These are phyloP conservation scores for Pseudogymnoascus sp. DNA, from an alignment of 2,329 filamentous ascomycete species.

Conservation along the genomic window DNA sequence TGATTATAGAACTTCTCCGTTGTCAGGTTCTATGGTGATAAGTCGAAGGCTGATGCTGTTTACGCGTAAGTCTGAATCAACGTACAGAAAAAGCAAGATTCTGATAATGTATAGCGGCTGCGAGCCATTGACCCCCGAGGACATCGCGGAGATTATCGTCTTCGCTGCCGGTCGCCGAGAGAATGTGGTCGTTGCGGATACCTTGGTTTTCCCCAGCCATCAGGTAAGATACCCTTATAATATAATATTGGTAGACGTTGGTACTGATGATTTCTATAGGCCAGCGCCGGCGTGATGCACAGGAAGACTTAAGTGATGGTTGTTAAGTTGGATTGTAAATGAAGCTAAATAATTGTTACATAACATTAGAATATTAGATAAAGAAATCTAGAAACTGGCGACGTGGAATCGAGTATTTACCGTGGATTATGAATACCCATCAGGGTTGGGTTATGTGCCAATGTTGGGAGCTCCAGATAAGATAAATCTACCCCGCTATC, in stretches of 20 bases:
- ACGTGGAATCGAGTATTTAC: not conserved
- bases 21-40: slow-evolving; percentile 82
- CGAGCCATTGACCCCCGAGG: slow-evolving; percentile 78
- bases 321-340: not conserved
- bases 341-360: not conserved
- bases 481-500: slow-evolving; percentile 9
- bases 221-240: slow-evolving; percentile 52
- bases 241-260: not conserved
- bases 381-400: not conserved
- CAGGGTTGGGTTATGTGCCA: not conserved
- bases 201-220: slow-evolving; percentile 79
- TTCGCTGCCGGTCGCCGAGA: slow-evolving; percentile 77
- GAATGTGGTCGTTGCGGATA: slow-evolving; percentile 86
- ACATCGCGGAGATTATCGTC: slow-evolving; percentile 85
- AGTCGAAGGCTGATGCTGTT: slow-evolving; percentile 80
- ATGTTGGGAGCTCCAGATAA: not conserved
- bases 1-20: slow-evolving; percentile 69
- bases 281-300: not conserved
- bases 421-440: not conserved
- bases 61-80: slow-evolving; percentile 56
- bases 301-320: not conserved
- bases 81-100: slow-evolving; percentile 9
- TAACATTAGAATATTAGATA: slow-evolving; percentile 1
- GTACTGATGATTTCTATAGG: not conserved
- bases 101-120: slow-evolving; percentile 45